Percentiles rank a stretch among this genome's conserved stretches.
These are phyloP conservation scores for Macrolepiota dolichaula DNA, from an alignment of 768 basidiomycete species.

Conservation along the genomic window DNA sequence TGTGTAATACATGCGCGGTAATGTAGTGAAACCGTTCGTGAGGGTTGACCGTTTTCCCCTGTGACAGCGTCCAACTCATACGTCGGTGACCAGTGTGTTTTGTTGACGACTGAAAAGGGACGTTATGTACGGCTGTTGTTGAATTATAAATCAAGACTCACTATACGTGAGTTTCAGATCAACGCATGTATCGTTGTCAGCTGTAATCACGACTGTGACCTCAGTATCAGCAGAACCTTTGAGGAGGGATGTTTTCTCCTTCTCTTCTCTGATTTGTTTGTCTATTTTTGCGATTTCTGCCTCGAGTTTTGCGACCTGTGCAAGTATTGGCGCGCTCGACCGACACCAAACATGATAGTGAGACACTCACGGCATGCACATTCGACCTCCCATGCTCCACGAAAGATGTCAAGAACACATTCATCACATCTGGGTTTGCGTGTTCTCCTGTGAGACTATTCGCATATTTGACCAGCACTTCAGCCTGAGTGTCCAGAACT, in stretches of 20 bases:
- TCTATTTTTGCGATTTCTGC: slow-evolving; percentile 39
- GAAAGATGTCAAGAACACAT: slow-evolving; percentile 38
- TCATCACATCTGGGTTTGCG: slow-evolving; percentile 33
- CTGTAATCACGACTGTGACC: slow-evolving; percentile 40
- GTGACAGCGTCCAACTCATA: slow-evolving; percentile 59
- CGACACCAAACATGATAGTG: background rate
- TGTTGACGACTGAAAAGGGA: slow-evolving; percentile 40
- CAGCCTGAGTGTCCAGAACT: slow-evolving; percentile 37
- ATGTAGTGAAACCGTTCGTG: slow-evolving; percentile 42
- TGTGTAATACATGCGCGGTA: slow-evolving; percentile 55
- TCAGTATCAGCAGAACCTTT: slow-evolving; percentile 30
- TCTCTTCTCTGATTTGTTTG: slow-evolving; percentile 35
- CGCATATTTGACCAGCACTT: slow-evolving; percentile 41
- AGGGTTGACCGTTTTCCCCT: slow-evolving; percentile 36
- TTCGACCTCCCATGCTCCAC: slow-evolving; percentile 33
- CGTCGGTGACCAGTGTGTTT: slow-evolving; percentile 48
- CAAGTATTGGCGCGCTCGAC: background rate
- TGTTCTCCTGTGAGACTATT: slow-evolving; percentile 41
- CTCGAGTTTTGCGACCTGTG: slow-evolving; percentile 29
- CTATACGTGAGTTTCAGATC: slow-evolving; percentile 53
- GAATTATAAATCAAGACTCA: slow-evolving; percentile 22
- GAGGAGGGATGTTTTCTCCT: slow-evolving; percentile 27
- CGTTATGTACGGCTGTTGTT: background rate
- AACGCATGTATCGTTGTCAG: slow-evolving; percentile 31
- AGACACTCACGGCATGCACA: slow-evolving; percentile 26